Evolutionary conservation across 805 yeast species (phyloP).

Genomic region (Lachancea sp.): DNA sequence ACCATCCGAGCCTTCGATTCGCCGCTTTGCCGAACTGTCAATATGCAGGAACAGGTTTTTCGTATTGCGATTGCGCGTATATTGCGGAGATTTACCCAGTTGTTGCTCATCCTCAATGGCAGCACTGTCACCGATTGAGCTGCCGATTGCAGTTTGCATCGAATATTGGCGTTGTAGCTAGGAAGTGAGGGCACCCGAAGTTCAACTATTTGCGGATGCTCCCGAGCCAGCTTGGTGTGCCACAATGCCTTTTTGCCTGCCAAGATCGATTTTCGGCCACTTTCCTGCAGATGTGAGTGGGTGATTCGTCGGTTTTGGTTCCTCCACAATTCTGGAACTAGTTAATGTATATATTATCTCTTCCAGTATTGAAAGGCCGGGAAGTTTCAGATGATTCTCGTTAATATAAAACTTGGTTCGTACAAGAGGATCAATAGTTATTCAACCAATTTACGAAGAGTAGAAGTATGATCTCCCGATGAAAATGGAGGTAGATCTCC

Average conservation of each 20-base stretch:
- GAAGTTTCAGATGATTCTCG: too few species aligned
- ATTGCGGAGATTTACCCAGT: conserved; percentile 13
- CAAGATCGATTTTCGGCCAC: not conserved
- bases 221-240: conserved; percentile 4
- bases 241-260: conserved; percentile 1
- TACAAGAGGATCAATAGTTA: too few species aligned
- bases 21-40: conserved; percentile 7
- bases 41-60: conserved; percentile 26
- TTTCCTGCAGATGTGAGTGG: not conserved
- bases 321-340: not conserved
- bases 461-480: too few species aligned
- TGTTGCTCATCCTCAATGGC: conserved; percentile 3
- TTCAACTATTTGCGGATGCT: not conserved
- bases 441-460: too few species aligned
- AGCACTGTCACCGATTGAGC: not conserved
- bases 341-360: too few species aligned
- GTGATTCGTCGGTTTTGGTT: not conserved
- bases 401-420: too few species aligned
- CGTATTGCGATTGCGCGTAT: conserved; percentile 26
- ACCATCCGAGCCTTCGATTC: conserved; percentile 1
- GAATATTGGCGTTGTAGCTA: not conserved
- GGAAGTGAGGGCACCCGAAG: not conserved
- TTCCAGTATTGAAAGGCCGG: too few species aligned
- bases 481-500: too few species aligned
- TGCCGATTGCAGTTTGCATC: not conserved